These are phyloP conservation scores for Lactifluus pinguis DNA, from an alignment of 768 basidiomycete species.

Conservation along the genomic window DNA sequence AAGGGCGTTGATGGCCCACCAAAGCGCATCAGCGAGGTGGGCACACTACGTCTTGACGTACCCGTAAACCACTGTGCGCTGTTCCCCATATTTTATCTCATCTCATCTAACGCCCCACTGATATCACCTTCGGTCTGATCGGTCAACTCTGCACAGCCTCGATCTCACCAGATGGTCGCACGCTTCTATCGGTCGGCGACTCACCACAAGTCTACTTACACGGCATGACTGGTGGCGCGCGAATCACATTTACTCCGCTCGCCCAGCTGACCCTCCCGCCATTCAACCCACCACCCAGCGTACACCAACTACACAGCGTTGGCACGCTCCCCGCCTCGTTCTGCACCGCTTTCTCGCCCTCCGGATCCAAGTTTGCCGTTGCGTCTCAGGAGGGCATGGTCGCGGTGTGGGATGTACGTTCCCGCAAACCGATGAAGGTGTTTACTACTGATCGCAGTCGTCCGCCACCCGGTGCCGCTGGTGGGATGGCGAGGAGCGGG, in stretches of 20 bases:
- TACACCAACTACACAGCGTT: neutral
- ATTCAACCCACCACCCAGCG: conserved; percentile 29
- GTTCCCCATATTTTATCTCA: neutral
- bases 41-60: conserved; percentile 49
- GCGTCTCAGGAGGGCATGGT: conserved; percentile 76
- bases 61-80: conserved; percentile 75
- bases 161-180: conserved; percentile 81
- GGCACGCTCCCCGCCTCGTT: conserved; percentile 57
- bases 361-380: conserved; percentile 73
- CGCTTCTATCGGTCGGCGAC: conserved; percentile 85
- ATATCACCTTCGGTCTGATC: conserved; percentile 9
- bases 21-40: conserved; percentile 39
- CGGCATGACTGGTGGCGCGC: conserved; percentile 56
- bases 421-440: conserved; percentile 58
- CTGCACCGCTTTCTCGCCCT: conserved; percentile 67
- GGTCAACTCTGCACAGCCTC: conserved; percentile 46
- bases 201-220: conserved; percentile 81
- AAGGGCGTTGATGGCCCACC: conserved; percentile 28
- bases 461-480: conserved; percentile 15
- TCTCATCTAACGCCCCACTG: neutral
- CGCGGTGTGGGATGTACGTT: conserved; percentile 77
- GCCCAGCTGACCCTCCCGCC: conserved; percentile 58
- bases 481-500: conserved; percentile 6
- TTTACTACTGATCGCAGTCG: conserved; percentile 46
- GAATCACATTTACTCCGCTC: conserved; percentile 55